phyloP scores from a whole-genome alignment of 805 yeast species.

The Sugiyamaella qingdaonensis region DNA sequence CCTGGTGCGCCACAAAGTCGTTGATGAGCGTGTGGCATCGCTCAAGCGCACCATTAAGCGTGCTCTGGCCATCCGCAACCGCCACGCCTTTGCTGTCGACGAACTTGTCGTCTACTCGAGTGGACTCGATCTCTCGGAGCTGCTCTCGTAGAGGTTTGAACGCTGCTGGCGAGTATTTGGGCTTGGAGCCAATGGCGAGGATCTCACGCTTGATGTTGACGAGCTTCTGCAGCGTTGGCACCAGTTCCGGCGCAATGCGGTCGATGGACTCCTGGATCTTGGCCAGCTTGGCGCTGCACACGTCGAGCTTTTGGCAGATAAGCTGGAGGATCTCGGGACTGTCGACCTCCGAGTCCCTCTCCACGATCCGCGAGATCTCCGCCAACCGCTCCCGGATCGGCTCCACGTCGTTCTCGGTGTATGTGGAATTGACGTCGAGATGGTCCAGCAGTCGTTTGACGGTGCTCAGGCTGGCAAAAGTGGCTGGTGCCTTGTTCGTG shows the following conservation, averaged over 20 bases:
- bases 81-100: slow-evolving; percentile 27
- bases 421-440: slow-evolving; percentile 72
- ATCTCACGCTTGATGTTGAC: slow-evolving; percentile 60
- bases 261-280: slow-evolving; percentile 54
- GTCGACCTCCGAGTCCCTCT: slow-evolving; percentile 35
- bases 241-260: slow-evolving; percentile 48
- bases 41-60: slow-evolving; percentile 49
- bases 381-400: slow-evolving; percentile 71
- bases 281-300: slow-evolving; percentile 55
- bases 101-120: slow-evolving; percentile 57
- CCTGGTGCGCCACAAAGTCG: slow-evolving; percentile 54
- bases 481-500: slow-evolving; percentile 87
- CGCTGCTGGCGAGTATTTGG: slow-evolving; percentile 31
- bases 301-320: slow-evolving; percentile 59
- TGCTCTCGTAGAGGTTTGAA: slow-evolving; percentile 37
- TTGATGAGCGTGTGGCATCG: slow-evolving; percentile 73
- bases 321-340: slow-evolving; percentile 51
- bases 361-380: slow-evolving; percentile 65
- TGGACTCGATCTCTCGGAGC: slow-evolving; percentile 42
- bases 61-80: slow-evolving; percentile 27
- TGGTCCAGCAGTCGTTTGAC: slow-evolving; percentile 82
- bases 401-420: slow-evolving; percentile 74
- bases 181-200: slow-evolving; percentile 47
- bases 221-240: slow-evolving; percentile 52
- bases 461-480: slow-evolving; percentile 83